Evolutionary conservation across 768 basidiomycete species (phyloP).

Genomic region (Cystobasidium tubakii): DNA sequence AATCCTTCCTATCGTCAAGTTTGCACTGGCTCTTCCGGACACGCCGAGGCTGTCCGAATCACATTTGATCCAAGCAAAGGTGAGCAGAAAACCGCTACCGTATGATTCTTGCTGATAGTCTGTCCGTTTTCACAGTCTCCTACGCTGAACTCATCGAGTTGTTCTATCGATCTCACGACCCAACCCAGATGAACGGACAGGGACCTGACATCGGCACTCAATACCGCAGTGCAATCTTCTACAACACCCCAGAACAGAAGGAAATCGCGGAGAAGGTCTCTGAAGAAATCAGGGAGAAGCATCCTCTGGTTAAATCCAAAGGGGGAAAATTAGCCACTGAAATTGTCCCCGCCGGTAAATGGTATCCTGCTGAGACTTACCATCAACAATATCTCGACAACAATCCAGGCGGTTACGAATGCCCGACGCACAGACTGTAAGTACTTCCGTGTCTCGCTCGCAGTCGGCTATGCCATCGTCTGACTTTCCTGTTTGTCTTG

Average conservation of each 20-base stretch:
- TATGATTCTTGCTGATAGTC: conserved; percentile 13
- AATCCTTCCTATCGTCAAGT: conserved; percentile 66
- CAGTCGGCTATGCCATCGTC: too few relatives aligned
- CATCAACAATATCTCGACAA: conserved; percentile 65
- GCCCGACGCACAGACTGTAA: conserved; percentile 72
- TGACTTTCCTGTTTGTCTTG: too few relatives aligned
- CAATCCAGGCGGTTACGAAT: conserved; percentile 84
- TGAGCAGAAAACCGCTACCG: background rate
- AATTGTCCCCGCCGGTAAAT: conserved; percentile 63
- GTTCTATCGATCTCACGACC: conserved; percentile 68
- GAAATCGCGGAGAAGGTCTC: conserved; percentile 69
- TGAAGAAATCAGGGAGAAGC: conserved; percentile 71
- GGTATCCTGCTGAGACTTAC: conserved; percentile 58
- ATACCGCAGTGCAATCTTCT: conserved; percentile 90
- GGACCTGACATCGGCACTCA: conserved; percentile 54
- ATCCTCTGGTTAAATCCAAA: conserved; percentile 66
- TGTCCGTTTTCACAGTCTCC: conserved; percentile 65
- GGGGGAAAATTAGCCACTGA: conserved; percentile 64
- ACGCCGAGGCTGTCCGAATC: conserved; percentile 81
- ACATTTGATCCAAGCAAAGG: conserved; percentile 55
- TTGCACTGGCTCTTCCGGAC: conserved; percentile 71
- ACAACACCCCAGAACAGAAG: conserved; percentile 65
- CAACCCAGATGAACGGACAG: conserved; percentile 65
- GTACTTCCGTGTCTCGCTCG: background rate
- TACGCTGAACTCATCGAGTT: conserved; percentile 72